Evolutionary conservation across 495 filamentous ascomycete genomes (phyloP).

Genomic region (Aspergillus haitiensis): DNA sequence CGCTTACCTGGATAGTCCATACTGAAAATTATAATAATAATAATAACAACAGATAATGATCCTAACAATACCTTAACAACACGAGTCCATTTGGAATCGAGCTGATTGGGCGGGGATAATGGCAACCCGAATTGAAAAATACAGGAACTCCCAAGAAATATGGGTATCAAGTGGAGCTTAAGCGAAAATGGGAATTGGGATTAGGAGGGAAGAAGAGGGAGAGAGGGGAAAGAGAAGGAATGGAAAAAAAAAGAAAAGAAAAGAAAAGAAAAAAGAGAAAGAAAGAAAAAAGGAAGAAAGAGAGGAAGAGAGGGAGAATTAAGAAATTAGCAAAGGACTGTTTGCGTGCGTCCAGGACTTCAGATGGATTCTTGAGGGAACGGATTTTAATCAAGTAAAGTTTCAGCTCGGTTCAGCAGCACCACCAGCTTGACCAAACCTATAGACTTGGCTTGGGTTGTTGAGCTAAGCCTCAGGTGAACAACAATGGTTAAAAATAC

Average conservation of each 20-base stretch:
- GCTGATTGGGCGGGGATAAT: not conserved
- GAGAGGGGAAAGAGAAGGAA: not conserved
- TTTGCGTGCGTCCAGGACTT: not conserved
- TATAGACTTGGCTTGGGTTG: not conserved
- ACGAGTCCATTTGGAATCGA: not conserved
- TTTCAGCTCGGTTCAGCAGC: not conserved
- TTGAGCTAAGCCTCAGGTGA: too few species aligned
- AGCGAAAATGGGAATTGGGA: not conserved
- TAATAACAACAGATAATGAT: not conserved
- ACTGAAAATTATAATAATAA: not conserved
- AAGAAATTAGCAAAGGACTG: not conserved
- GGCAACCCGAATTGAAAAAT: not conserved
- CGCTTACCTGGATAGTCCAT: conserved; percentile 4
- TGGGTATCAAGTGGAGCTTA: not conserved
- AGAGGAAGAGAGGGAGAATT: conserved; percentile 1
- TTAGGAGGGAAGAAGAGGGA: not conserved
- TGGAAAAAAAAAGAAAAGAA: not conserved
- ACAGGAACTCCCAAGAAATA: not conserved
- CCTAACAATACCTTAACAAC: too few species aligned
- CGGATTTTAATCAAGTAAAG: conserved; percentile 6
- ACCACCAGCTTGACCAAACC: not conserved
- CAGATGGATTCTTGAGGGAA: not conserved
- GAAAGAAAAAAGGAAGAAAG: not conserved
- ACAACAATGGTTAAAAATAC: too few species aligned
- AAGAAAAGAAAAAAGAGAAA: conserved; percentile 1